Conservation (phyloP, 306 rosid species). For the Hippophae tibetana region DNA sequence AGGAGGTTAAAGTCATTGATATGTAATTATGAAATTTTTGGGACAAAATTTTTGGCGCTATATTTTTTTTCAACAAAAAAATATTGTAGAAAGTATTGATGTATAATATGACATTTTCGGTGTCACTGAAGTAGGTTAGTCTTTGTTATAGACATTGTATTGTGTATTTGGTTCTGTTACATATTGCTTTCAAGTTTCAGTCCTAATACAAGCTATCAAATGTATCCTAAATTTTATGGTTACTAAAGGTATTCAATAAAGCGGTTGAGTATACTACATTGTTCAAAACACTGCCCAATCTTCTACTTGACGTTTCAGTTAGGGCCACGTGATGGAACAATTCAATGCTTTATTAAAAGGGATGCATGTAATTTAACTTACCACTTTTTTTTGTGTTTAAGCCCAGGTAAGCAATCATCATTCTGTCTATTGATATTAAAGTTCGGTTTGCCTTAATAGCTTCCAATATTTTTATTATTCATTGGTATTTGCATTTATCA, state of each 20-base stretch:
- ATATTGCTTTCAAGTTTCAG: neutral
- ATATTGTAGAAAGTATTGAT: no score
- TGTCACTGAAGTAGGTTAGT: conserved; percentile 83
- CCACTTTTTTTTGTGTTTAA: conserved; percentile 53
- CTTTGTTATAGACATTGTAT: neutral
- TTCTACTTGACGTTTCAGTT: conserved; percentile 28
- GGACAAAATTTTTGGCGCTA: no score
- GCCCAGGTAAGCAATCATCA: conserved; percentile 54
- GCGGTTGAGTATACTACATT: neutral
- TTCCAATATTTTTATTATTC: neutral
- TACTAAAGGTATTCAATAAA: neutral
- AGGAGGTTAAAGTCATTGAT: no score
- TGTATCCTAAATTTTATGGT: conserved; percentile 4
- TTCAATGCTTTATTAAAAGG: conserved; percentile 81
- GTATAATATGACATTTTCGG: conserved; percentile 26
- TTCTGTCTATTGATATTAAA: conserved; percentile 24
- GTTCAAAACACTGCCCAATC: neutral
- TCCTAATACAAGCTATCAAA: conserved; percentile 1
- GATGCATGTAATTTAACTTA: conserved; percentile 61
- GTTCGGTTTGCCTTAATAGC: conserved; percentile 32
- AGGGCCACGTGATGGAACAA: conserved; percentile 65
- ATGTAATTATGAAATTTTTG: no score
- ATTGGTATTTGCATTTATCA: neutral
- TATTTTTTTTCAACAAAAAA: no score
- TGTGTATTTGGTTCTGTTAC: neutral